Evolutionary conservation across 169 alveolate species (phyloP), one percentile per base, ranked within the genome.

Genomic region (Plasmodium yoelii): DNA sequence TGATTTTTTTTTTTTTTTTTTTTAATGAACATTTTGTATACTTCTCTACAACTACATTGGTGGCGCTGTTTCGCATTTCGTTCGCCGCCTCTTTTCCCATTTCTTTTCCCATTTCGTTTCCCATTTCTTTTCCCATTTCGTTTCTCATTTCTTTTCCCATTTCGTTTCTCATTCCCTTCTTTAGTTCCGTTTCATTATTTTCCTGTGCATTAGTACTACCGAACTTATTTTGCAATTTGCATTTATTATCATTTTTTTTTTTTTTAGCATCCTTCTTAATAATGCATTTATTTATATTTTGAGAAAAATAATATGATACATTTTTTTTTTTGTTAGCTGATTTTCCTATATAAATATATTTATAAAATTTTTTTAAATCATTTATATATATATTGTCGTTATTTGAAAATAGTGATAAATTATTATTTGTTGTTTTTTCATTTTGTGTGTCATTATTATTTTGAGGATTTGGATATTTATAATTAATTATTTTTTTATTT

Each of bases 1-100:
- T n/a, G 55, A 46, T 28, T 19, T 63, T 75, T 61, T 63, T 75
- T 55, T 47, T 56, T n/a, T 19, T 15, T 26, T 44, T 47, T 49
- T 49, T 75, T 42, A 44, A 7, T 18, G 4, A 9, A 73, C 1
- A 18, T 73, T 28, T 15, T 73, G 18, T 13, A 51, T 51, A 13
- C 3, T 51, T 15, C 22, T 51, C 59, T 15, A 12, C n/a, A 51
- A 6, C 4, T 15, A 51, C 59, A n/a, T n/a, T n/a, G n/a, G n/a
- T n/a, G n/a, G n/a, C n/a, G n/a, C n/a, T n/a, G n/a, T n/a, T n/a
- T n/a, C n/a, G n/a, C 42, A 34, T 4, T 5, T 34, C 42, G 2
- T n/a, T n/a, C n/a, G n/a, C n/a, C n/a, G n/a, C n/a, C n/a, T n/a
- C n/a, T n/a, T 34, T 22, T 22, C 26, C 1, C 0, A 3, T 34